Base-by-base conservation (phyloP, 2,329 filamentous ascomycete species). In the Monosporascus cannonballus region DNA sequence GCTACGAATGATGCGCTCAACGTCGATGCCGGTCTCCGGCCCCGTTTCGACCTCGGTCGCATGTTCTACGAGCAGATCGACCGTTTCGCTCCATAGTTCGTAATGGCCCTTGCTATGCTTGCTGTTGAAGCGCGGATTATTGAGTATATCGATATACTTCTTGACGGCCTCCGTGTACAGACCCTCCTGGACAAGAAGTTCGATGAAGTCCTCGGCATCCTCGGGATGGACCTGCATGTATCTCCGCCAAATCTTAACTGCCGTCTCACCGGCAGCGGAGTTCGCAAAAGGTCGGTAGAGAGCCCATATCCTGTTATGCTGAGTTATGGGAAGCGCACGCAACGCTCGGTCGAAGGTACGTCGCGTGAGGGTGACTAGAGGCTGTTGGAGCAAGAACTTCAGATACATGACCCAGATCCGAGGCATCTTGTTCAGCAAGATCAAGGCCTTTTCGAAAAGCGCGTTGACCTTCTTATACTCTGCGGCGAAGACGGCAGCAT, bases 181-280 rank as follows among this genome's bases (percentile, higher is more conserved):
- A 22, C 85, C 84, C 65, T 89, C 86, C 61, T 93, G 85, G 30
- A 89, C 77, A 54, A 99, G 77, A 52, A 97, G 79, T 64, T 96
- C 90, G 59, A 99, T 95, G 62, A 92, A 99, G 59, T 97, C 93
- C 67, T 99, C 94, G 15, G 87, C 84, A 67, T 96, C 90, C 68
- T 97, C 94, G 1, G 94, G 94, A 62, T 96, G 93, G 45, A 96
- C 86, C 71, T 99, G 93, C 83, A 97, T 94, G 70, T 99, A 99
- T 54, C 94, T 83, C 61, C 89, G 83, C 92, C 93, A 99, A 51
- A 97, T 89, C 70, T 88, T 92, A 52, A 97, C 85, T 2, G 93
- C 92, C 3, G 93, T 97, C 54, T 90, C 83, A 41, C 94, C 94
- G 2, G 89, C 90, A 1, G 90, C 92, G 17, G 91, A 95, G 64